These are phyloP conservation scores for Beta lomatogona DNA, from an alignment of 179 eudicot genomes.

Conservation along the genomic window DNA sequence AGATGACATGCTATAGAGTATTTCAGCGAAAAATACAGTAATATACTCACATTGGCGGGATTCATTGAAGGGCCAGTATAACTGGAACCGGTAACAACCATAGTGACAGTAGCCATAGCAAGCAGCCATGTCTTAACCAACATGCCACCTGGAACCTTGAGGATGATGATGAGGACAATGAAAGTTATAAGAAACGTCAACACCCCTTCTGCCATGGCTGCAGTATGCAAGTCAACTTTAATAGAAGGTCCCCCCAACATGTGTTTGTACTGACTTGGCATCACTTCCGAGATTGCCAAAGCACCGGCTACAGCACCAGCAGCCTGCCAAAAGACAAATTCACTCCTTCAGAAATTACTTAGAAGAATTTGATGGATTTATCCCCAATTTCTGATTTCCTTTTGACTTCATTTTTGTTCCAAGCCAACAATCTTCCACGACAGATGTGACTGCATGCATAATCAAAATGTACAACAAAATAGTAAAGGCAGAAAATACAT, in stretches of 20 bases:
- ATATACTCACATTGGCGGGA: conserved; percentile 79
- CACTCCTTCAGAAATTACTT: background rate
- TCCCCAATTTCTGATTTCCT: background rate
- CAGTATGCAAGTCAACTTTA: conserved; percentile 82
- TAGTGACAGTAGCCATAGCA: conserved; percentile 62
- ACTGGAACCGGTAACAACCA: conserved; percentile 61
- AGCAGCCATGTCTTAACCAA: conserved; percentile 69
- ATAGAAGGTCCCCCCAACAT: conserved; percentile 81
- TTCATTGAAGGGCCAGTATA: conserved; percentile 95
- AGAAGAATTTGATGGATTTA: background rate
- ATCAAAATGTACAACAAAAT: background rate
- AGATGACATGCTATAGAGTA: background rate
- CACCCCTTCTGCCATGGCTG: conserved; percentile 81
- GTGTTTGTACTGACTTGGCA: conserved; percentile 77
- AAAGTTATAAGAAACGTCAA: conserved; percentile 71
- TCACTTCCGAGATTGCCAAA: conserved; percentile 60
- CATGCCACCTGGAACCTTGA: conserved; percentile 59
- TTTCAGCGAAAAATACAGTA: background rate
- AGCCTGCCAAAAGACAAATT: conserved; percentile 46
- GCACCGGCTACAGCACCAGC: conserved; percentile 88
- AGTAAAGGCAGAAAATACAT: background rate
- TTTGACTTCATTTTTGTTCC: background rate
- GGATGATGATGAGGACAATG: conserved; percentile 56
- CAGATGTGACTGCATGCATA: background rate
- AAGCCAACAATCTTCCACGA: background rate